phyloP scores from a whole-genome alignment of 345 rosid genomes.

The Nephelium lappaceum region DNA sequence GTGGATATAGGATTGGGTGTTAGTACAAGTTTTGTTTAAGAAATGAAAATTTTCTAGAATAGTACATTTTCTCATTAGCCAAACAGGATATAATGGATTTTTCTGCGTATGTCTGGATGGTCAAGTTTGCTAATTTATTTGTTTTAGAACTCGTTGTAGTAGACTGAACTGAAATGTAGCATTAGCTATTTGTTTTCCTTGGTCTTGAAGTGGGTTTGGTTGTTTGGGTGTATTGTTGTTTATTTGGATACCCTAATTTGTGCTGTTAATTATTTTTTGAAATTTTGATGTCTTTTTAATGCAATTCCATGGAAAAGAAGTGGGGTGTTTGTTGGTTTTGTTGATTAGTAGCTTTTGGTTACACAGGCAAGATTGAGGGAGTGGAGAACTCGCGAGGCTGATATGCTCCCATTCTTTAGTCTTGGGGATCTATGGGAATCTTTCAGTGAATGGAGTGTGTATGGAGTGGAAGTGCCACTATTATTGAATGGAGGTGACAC shows the following conservation, averaged over 20 bases:
- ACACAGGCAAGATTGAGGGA: conserved; percentile 36
- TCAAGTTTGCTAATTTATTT: background rate
- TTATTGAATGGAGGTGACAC: conserved; percentile 43
- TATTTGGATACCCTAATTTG: background rate
- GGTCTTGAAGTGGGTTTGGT: background rate
- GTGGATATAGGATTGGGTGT: too few relatives aligned
- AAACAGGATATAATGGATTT: background rate
- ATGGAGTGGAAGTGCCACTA: conserved; percentile 65
- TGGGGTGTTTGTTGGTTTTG: background rate
- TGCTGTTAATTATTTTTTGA: background rate
- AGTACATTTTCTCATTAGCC: background rate
- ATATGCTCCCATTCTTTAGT: conserved; percentile 33
- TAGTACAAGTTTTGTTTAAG: too few relatives aligned
- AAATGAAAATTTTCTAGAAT: background rate
- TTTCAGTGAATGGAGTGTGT: conserved; percentile 63
- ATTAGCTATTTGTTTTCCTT: background rate
- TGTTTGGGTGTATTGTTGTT: background rate
- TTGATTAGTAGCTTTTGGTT: conserved; percentile 9
- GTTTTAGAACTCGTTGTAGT: background rate
- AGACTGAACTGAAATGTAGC: background rate
- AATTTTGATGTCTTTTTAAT: background rate
- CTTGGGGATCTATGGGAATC: conserved; percentile 66
- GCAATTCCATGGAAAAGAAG: background rate
- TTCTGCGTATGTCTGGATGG: background rate
- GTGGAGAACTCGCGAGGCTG: conserved; percentile 32